Percentiles rank a stretch among this genome's conserved stretches.
phyloP scores from a whole-genome alignment of 257 asterid species.

The Nicotiana undulata region DNA sequence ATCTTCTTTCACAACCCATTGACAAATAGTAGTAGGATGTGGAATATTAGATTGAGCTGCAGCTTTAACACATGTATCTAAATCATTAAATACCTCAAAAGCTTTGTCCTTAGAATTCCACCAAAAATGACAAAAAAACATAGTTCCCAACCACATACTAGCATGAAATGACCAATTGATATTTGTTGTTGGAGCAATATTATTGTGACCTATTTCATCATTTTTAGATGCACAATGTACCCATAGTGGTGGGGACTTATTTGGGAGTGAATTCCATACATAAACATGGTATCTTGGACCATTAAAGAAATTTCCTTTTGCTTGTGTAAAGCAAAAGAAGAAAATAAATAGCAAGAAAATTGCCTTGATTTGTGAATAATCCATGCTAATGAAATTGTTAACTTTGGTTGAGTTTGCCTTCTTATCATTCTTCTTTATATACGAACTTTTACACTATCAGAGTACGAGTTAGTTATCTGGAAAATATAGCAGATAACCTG shows the following conservation, averaged over 20 bases:
- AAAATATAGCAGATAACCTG: not conserved
- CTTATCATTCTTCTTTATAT: no score
- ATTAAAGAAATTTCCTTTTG: not conserved
- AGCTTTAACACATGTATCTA: not conserved
- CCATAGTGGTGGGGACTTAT: no score
- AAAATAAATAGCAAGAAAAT: not conserved
- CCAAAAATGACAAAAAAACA: no score
- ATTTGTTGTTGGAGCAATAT: no score
- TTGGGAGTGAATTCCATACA: not conserved
- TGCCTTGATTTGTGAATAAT: not conserved
- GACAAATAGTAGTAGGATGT: not conserved
- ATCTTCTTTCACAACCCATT: constrained; percentile 2
- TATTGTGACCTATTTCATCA: no score
- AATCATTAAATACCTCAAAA: no score
- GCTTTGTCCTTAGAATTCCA: no score
- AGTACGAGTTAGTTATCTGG: no score
- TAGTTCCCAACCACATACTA: no score
- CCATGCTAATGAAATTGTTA: not conserved
- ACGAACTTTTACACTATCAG: not conserved
- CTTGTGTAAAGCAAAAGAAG: not conserved
- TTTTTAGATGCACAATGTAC: no score
- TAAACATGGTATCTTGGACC: not conserved
- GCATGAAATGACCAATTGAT: no score
- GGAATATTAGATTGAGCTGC: not conserved
- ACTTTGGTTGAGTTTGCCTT: not conserved